Evolutionary conservation across 257 asterid genomes (phyloP), one percentile per base, ranked within the genome.

Genomic region (Solanum lycopersicoides): DNA sequence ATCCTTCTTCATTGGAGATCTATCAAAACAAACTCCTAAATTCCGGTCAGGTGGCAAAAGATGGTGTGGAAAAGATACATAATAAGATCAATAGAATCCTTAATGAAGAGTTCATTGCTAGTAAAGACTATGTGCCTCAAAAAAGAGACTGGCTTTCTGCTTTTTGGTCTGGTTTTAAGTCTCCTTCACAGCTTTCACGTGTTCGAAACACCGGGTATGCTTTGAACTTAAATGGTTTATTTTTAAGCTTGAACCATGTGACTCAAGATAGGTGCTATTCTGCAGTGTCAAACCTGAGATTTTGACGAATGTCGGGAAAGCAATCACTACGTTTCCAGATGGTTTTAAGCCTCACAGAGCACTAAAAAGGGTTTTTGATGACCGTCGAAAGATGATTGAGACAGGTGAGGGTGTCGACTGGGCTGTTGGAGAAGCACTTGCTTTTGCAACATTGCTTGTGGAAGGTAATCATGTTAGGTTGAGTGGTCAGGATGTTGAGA

Each of bases 401-500:
- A 89, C 88, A 23, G 91, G 88, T 10, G 89, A 89, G 63, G 91
- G 91, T 42, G 88, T 89, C 53, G 91, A 89, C 88, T 89, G 91
- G 91, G 89, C 91, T 7, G 84, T 87, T 15, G 91, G 80, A 45
- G 91, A 89, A 84, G 89, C 89, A 77, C 91, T 89, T 37, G 91
- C 91, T 34, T 89, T 89, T 87, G 89, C 91, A 74, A 87, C 91
- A 84, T 83, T 89, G 84, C 89, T 89, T 16, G 89, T 87, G 28
- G 91, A 89, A 89, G 91, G 91, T 42, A 87, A 89, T 68, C 89
- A 89, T 77, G 91, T 89, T 60, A 83, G 91, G 65, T 83, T 89
- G 89, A 87, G 89, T 65, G 91, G 91, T 83, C 91, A 89, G 84
- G 91, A 89, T 87, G 89, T 87, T 30, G 91, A 89, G 86, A 83